Evolutionary conservation across 805 yeast genomes (phyloP).

Genomic region (Jamesozyma hellenica): DNA sequence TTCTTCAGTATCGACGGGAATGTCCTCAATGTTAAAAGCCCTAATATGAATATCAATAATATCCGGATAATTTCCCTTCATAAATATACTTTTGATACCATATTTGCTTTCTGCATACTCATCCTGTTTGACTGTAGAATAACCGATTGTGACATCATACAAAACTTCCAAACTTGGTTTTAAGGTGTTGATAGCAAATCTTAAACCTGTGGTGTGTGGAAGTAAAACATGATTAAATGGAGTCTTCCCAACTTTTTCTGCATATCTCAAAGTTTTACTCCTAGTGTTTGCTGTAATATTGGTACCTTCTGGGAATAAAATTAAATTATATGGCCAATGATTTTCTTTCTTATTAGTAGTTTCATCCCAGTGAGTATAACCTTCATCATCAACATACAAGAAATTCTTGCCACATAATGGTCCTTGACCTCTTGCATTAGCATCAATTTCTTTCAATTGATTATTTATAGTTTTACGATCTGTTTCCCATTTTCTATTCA

Average conservation of each 20-base stretch:
- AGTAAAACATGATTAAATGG: conserved; percentile 54
- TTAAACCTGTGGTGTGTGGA: conserved; percentile 79
- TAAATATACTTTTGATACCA: conserved; percentile 51
- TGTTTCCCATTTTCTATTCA: conserved; percentile 76
- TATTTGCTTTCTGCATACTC: conserved; percentile 73
- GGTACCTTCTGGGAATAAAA: conserved; percentile 93
- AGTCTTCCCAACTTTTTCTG: conserved; percentile 39
- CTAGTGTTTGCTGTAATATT: conserved; percentile 63
- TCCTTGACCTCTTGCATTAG: conserved; percentile 49
- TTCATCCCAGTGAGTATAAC: conserved; percentile 19
- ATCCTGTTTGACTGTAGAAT: conserved; percentile 52
- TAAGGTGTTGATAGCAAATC: conserved; percentile 51
- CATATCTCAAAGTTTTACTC: conserved; percentile 45
- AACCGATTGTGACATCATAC: conserved; percentile 78
- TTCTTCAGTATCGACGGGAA: conserved; percentile 47
- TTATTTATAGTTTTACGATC: conserved; percentile 55
- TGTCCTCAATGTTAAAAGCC: conserved; percentile 45
- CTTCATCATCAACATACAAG: conserved; percentile 19
- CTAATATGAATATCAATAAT: conserved; percentile 56
- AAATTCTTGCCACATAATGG: conserved; percentile 35
- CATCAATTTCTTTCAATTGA: conserved; percentile 47
- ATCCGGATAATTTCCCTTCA: conserved; percentile 65
- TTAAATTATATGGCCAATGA: conserved; percentile 53
- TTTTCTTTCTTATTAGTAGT: conserved; percentile 11
- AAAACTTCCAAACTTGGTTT: conserved; percentile 44